Evolutionary conservation across 768 basidiomycete genomes (phyloP), one percentile per base, ranked within the genome.

Genomic region (Phaeolepiota aurea): DNA sequence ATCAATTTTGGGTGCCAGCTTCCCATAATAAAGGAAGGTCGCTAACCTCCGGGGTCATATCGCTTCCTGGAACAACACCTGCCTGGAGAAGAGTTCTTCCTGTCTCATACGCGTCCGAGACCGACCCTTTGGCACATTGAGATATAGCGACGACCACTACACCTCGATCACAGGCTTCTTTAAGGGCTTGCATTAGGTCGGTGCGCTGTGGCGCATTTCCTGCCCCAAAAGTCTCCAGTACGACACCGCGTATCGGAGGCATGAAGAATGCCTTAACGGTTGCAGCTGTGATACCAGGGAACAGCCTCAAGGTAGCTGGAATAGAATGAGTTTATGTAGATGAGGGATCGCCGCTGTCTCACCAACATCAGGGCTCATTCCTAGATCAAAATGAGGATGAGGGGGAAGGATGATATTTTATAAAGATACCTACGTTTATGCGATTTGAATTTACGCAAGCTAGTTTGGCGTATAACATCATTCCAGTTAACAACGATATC

Each of bases 21-120:
- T 20, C 20, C 11, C n/a, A 4, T 20, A 28, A 9, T 5, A 20
- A 42, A 40, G 18, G 15, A 20, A 10, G 35, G 20, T 42, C 14
- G 44, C 53, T 4, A 44, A 87, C 88, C 76, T 94, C 90, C n/a
- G 90, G 87, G 1, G 92, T 96, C 91, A 94, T 93, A 57, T 96
- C 92, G 19, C 77, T 78, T 4, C 91, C 91, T 0, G 87, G 72
- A 10, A 92, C 74, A 14, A 93, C 82, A 0, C 91, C 90, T n/a
- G 66, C 72, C 35, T 77, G 70, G 22, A 79, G 63, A 15, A 92
- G 65, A 2, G 74, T 72, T 48, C 81, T 67, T 3, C 86, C 88
- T 10, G 85, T 83, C 61, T 86, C 80, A 49, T 93, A 93, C 12
- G 82, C 79, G 51, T 84, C 79, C 5, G 82, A 84, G 5, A 97